Evolutionary conservation across 768 basidiomycete species (phyloP).

Genomic region (Pleurotus citrinopileatus): DNA sequence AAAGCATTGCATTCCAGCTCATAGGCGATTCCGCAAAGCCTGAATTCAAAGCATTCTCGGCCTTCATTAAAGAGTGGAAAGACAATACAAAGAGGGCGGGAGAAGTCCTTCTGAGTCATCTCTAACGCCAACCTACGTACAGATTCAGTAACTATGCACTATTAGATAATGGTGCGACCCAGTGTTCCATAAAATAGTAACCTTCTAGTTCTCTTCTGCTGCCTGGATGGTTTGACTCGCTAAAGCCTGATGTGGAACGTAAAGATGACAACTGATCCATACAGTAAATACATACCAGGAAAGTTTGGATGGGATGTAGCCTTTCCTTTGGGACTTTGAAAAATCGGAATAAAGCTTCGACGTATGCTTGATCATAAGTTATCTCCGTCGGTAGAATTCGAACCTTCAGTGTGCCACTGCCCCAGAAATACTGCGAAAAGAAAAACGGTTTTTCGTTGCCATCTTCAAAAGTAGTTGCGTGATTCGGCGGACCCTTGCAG

Average conservation of each 20-base stretch:
- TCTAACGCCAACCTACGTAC: no score
- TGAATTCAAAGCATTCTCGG: constrained; percentile 70
- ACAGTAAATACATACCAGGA: background rate
- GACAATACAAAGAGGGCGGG: constrained; percentile 49
- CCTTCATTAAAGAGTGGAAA: constrained; percentile 76
- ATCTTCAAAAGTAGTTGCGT: no score
- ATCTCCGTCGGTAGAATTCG: background rate
- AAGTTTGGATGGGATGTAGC: background rate
- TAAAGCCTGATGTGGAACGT: background rate
- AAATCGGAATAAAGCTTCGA: background rate
- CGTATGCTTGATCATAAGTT: constrained; percentile 1
- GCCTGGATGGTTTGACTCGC: background rate
- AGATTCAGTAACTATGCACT: no score
- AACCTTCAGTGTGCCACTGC: background rate
- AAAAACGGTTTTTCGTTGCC: background rate
- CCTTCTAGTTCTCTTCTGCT: background rate
- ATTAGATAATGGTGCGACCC: no score
- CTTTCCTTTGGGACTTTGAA: background rate
- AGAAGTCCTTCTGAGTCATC: constrained; percentile 21
- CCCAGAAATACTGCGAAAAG: background rate
- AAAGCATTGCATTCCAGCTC: constrained; percentile 77
- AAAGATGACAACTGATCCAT: no score
- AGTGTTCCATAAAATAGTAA: no score
- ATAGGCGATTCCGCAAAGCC: constrained; percentile 60
- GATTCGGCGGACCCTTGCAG: no score